Percentiles rank a stretch among this genome's conserved stretches.
Conservation (phyloP, 148 eudicot genomes). For the Fagopyrum homotropicum region DNA sequence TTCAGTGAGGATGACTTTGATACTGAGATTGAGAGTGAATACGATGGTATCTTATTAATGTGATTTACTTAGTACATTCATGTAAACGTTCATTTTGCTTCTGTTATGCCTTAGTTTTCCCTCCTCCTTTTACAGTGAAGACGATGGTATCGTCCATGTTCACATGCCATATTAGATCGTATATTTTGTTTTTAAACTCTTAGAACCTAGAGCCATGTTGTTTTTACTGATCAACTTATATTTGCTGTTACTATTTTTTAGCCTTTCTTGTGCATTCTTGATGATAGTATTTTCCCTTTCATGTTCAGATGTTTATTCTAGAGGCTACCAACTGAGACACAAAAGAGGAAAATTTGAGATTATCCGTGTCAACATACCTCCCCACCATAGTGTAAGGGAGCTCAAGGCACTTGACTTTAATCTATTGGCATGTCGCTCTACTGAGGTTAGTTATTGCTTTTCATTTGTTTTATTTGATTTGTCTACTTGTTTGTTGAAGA, state of each 20-base stretch:
- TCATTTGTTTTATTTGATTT: no score
- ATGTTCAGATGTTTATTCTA: constrained; percentile 25
- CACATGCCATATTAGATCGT: background rate
- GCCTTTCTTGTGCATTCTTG: background rate
- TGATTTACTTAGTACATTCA: background rate
- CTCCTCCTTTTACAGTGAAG: background rate
- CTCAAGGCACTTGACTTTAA: no score
- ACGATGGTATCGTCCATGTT: background rate
- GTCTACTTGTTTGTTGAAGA: no score
- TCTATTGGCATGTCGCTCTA: no score
- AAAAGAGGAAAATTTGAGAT: constrained; percentile 83
- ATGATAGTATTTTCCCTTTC: background rate
- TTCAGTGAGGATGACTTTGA: constrained; percentile 93
- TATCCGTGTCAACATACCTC: constrained; percentile 45
- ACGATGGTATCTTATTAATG: constrained; percentile 47
- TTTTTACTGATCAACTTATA: background rate
- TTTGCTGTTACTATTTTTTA: background rate
- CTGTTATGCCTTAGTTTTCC: constrained; percentile 5
- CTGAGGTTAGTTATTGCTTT: no score
- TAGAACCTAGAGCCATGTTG: background rate
- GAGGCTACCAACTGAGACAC: constrained; percentile 34
- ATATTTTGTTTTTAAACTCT: background rate
- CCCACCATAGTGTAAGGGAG: no score
- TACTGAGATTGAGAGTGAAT: constrained; percentile 81
- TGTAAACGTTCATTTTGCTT: background rate